Conservation (phyloP, 2,329 filamentous ascomycete species). For the Pseudopyricularia cyperi region DNA sequence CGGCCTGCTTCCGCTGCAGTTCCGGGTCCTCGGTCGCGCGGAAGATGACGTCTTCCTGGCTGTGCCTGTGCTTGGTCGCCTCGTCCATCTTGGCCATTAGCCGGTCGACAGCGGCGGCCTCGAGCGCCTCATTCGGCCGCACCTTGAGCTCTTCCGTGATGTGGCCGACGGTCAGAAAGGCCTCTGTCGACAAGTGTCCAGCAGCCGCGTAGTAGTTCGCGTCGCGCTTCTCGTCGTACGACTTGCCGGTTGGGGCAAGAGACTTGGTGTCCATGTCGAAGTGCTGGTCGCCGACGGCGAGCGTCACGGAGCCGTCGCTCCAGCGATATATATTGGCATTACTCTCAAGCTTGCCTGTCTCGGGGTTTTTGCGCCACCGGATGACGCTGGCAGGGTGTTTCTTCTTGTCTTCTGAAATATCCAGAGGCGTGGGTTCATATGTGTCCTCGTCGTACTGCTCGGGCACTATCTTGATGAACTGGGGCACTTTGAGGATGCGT, state of each 20-base stretch:
- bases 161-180: slow-evolving; percentile 63
- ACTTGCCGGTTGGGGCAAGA: slow-evolving; percentile 49
- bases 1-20: slow-evolving; percentile 59
- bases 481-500: slow-evolving; percentile 57
- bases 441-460: slow-evolving; percentile 51
- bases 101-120: slow-evolving; percentile 58
- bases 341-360: slow-evolving; percentile 55
- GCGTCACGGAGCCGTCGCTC: slow-evolving; percentile 67
- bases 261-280: slow-evolving; percentile 62
- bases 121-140: slow-evolving; percentile 50
- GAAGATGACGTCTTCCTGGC: slow-evolving; percentile 52
- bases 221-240: slow-evolving; percentile 55
- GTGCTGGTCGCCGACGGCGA: slow-evolving; percentile 63
- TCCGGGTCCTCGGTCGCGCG: slow-evolving; percentile 63
- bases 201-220: slow-evolving; percentile 66
- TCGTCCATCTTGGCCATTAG: slow-evolving; percentile 55
- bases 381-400: slow-evolving; percentile 50
- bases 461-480: slow-evolving; percentile 59
- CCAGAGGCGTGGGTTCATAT: slow-evolving; percentile 48
- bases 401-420: slow-evolving; percentile 38
- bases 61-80: slow-evolving; percentile 41
- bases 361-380: slow-evolving; percentile 55
- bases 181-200: slow-evolving; percentile 52
- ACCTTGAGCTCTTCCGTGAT: slow-evolving; percentile 61
- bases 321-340: slow-evolving; percentile 65